Evolutionary conservation across 1,284 basidiomycete genomes (phyloP).

Genomic region (Inonotus hispidus): DNA sequence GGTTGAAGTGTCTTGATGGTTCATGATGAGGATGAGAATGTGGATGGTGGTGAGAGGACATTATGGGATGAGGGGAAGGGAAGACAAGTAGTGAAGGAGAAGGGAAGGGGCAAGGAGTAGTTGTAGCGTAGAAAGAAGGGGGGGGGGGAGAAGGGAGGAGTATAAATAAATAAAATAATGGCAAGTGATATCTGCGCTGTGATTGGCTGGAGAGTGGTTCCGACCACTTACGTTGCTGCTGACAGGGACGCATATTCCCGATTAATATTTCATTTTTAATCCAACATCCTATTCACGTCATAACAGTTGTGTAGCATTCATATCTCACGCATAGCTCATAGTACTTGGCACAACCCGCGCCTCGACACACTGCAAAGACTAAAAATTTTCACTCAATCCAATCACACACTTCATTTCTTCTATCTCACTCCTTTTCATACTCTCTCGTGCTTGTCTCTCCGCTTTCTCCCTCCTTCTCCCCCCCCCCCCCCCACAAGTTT

Average conservation of each 20-base stretch:
- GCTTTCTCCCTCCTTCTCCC: not conserved
- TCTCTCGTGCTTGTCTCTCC: not conserved
- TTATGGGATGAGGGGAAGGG: not conserved
- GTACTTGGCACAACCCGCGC: no score
- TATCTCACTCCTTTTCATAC: no score
- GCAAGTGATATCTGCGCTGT: not conserved
- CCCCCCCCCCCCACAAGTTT: not conserved
- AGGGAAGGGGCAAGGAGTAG: no score
- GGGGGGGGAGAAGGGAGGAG: not conserved
- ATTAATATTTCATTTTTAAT: no score
- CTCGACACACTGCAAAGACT: no score
- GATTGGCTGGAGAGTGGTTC: not conserved
- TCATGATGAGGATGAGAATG: constrained; percentile 19
- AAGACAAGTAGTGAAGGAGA: not conserved
- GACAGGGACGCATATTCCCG: no score
- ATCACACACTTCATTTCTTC: not conserved
- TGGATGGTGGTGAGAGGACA: constrained; percentile 11
- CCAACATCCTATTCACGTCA: no score
- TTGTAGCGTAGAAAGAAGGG: no score
- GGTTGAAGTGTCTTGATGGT: constrained; percentile 13
- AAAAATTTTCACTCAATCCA: no score
- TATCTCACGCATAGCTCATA: no score
- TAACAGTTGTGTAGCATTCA: no score
- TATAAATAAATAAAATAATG: not conserved
- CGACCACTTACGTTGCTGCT: constrained; percentile 7